phyloP scores from a whole-genome alignment of 177 flowering plant genomes.

The Vitis hybrid region DNA sequence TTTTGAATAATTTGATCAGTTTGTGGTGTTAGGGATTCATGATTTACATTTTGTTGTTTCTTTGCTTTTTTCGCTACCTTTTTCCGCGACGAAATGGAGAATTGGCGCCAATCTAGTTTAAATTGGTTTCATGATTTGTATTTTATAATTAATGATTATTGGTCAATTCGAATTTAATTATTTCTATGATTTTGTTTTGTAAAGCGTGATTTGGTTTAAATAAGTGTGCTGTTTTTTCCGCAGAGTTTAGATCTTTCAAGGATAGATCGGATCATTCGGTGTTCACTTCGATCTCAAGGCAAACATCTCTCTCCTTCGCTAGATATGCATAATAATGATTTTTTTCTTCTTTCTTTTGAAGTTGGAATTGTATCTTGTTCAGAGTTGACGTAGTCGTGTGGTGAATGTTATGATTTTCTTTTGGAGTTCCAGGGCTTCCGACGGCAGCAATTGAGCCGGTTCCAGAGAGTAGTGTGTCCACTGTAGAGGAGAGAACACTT shows the following conservation, averaged over 20 bases:
- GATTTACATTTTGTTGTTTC: not conserved
- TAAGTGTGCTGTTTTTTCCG: not conserved
- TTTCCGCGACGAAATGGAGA: too few relatives aligned
- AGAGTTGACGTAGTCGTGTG: too few relatives aligned
- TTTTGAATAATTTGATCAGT: not conserved
- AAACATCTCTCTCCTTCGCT: conserved; percentile 1
- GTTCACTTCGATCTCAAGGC: conserved; percentile 87
- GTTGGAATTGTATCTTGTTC: too few relatives aligned
- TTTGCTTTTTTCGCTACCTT: not conserved
- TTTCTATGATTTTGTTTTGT: not conserved
- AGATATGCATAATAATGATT: too few relatives aligned
- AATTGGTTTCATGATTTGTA: not conserved
- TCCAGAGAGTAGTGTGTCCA: conserved; percentile 76
- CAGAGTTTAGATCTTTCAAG: conserved; percentile 84
- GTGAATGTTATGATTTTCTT: too few relatives aligned
- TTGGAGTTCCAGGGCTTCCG: conserved; percentile 49
- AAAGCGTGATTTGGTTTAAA: not conserved
- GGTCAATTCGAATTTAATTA: not conserved
- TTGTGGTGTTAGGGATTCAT: not conserved
- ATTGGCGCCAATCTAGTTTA: not conserved
- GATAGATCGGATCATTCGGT: conserved; percentile 86
- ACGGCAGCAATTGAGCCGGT: conserved; percentile 83
- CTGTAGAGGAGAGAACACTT: conserved; percentile 65
- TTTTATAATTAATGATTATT: not conserved
- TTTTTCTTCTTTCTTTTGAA: too few relatives aligned